These are phyloP conservation scores for Apiospora marii DNA, from an alignment of 2,329 filamentous ascomycete species.

Conservation along the genomic window DNA sequence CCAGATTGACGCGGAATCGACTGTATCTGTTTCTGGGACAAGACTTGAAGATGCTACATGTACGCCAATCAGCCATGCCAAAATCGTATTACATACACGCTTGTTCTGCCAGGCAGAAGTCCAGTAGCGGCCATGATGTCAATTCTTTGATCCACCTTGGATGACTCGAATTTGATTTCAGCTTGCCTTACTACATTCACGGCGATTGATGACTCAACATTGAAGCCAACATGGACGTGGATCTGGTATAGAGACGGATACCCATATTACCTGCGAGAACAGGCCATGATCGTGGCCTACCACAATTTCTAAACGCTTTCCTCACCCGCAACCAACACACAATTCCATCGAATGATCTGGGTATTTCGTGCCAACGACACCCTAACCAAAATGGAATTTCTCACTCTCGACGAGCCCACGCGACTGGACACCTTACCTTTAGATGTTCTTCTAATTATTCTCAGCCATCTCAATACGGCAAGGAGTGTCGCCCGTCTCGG, in stretches of 20 bases:
- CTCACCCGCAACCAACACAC: not conserved
- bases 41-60: not conserved
- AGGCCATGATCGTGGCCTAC: not conserved
- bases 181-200: not conserved
- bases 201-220: not conserved
- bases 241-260: constrained; percentile 6
- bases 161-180: constrained; percentile 24
- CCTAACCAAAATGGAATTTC: not conserved
- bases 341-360: not conserved
- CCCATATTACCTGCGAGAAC: not conserved
- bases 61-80: not conserved
- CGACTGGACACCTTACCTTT: constrained; percentile 53
- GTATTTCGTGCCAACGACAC: not conserved
- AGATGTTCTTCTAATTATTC: constrained; percentile 58
- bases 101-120: not conserved
- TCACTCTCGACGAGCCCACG: constrained; percentile 13
- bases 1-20: not conserved
- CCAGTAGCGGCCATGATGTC: constrained; percentile 24
- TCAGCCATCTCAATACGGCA: constrained; percentile 57
- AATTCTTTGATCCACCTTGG: constrained; percentile 16
- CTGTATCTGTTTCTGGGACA: not conserved
- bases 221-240: constrained; percentile 30
- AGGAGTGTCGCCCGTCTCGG: constrained; percentile 54
- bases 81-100: not conserved
- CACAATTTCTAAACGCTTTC: not conserved